A percentile compares a stretch with the other conserved stretches of the same genome.
These are phyloP conservation scores for Termitomyces sp. DNA, from an alignment of 768 basidiomycete genomes.

Conservation along the genomic window DNA sequence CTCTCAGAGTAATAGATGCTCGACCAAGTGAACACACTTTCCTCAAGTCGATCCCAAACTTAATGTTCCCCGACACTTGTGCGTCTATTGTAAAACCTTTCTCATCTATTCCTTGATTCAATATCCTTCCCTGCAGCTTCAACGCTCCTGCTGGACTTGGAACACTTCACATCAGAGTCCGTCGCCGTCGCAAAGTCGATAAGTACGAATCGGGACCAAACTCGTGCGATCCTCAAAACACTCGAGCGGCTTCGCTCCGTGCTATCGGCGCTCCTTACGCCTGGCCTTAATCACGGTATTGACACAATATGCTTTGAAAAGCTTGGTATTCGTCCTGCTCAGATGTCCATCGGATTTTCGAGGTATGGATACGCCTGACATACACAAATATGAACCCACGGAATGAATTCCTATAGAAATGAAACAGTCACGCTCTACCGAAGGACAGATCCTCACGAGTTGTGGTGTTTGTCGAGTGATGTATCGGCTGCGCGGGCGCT, in stretches of 20 bases:
- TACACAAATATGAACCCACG: not conserved
- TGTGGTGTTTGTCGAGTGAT: constrained; percentile 73
- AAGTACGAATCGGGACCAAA: constrained; percentile 40
- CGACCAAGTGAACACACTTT: not conserved
- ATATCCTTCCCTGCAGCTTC: constrained; percentile 32
- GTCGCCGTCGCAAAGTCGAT: constrained; percentile 48
- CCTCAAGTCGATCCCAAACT: not conserved
- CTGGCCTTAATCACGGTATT: constrained; percentile 64
- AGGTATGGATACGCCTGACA: constrained; percentile 33
- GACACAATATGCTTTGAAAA: constrained; percentile 64
- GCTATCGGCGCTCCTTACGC: constrained; percentile 63
- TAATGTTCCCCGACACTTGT: not conserved
- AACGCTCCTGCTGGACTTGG: constrained; percentile 46
- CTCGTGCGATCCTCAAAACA: constrained; percentile 38
- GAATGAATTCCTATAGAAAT: constrained; percentile 23
- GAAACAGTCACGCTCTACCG: constrained; percentile 40
- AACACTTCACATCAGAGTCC: constrained; percentile 46
- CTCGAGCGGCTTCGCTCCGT: constrained; percentile 55
- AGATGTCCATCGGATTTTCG: constrained; percentile 39
- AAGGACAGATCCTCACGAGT: constrained; percentile 29
- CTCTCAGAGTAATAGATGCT: constrained; percentile 6
- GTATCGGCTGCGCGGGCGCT: constrained; percentile 71
- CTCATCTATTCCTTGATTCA: not conserved
- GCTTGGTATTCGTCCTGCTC: constrained; percentile 43
- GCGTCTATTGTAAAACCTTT: not conserved